phyloP scores from a whole-genome alignment of 78 protist genomes.

The Andalucia godoyi region DNA sequence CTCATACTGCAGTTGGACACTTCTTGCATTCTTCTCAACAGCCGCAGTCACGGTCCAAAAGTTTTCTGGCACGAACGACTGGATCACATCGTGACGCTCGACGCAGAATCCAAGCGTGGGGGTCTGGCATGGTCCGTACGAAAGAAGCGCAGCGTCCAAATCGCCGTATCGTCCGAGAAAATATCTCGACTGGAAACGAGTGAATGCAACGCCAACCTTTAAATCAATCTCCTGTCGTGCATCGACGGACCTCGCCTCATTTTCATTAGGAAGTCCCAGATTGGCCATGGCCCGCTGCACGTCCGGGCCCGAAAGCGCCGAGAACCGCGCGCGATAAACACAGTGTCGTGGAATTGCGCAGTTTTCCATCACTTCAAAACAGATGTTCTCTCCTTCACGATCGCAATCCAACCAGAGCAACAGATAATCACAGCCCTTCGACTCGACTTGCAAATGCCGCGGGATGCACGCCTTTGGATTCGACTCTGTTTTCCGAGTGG shows the following conservation, averaged over 20 bases:
- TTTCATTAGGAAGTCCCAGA: conserved; percentile 24
- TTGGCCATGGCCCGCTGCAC: conserved; percentile 16
- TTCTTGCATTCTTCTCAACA: not conserved
- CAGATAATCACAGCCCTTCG: conserved; percentile 2
- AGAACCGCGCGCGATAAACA: conserved; percentile 34
- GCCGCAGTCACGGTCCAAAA: conserved; percentile 2
- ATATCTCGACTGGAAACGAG: conserved; percentile 42
- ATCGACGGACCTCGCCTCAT: conserved; percentile 35
- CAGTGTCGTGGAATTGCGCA: not conserved
- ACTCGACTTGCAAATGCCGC: not conserved
- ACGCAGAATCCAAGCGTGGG: conserved; percentile 50
- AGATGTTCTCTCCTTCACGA: conserved; percentile 69
- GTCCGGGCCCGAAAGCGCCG: conserved; percentile 4
- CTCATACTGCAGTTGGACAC: not conserved
- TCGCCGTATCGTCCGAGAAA: not conserved
- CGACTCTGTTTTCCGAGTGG: not conserved
- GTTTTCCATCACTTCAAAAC: conserved; percentile 43
- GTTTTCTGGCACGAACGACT: conserved; percentile 7
- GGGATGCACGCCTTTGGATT: not conserved
- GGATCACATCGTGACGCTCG: conserved; percentile 20
- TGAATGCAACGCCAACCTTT: conserved; percentile 38
- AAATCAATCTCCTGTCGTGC: conserved; percentile 48
- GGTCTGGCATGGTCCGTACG: conserved; percentile 67
- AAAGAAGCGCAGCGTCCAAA: not conserved
- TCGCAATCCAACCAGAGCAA: conserved; percentile 64